Conservation (phyloP, 768 basidiomycete species). For the Lactarius deliciosus region DNA sequence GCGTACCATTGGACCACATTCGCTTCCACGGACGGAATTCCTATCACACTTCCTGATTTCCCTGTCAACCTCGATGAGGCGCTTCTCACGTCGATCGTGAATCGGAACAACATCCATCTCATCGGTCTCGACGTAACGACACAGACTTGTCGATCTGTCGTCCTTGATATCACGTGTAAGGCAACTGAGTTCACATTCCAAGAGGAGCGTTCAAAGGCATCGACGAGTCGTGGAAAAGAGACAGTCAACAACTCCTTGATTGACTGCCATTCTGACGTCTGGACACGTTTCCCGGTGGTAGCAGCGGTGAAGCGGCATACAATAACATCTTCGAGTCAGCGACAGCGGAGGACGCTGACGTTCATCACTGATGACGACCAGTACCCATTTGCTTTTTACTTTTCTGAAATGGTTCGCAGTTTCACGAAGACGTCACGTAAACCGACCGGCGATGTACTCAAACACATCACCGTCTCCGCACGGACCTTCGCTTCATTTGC, state of each 20-base stretch:
- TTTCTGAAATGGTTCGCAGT: constrained; percentile 42
- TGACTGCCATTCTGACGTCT: constrained; percentile 18
- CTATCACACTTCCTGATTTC: constrained; percentile 37
- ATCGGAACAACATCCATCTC: constrained; percentile 44
- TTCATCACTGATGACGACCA: constrained; percentile 46
- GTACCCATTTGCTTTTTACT: constrained; percentile 43
- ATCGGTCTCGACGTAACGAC: constrained; percentile 40
- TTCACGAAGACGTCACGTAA: constrained; percentile 55
- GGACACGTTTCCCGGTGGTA: constrained; percentile 22
- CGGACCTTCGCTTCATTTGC: constrained; percentile 36
- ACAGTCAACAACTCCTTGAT: constrained; percentile 42
- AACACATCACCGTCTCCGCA: constrained; percentile 39
- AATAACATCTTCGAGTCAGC: constrained; percentile 28
- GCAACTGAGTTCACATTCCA: constrained; percentile 57
- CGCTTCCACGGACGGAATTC: constrained; percentile 49
- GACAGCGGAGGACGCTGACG: constrained; percentile 39
- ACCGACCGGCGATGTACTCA: constrained; percentile 48
- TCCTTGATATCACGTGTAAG: constrained; percentile 53
- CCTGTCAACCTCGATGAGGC: constrained; percentile 30
- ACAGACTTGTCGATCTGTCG: constrained; percentile 43
- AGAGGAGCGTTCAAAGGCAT: constrained; percentile 38
- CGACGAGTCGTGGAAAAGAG: constrained; percentile 24
- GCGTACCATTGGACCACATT: constrained; percentile 60
- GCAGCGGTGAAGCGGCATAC: constrained; percentile 14
- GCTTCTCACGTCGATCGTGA: constrained; percentile 50